These are phyloP conservation scores for Onygenales sp. DNA, from an alignment of 2,329 filamentous ascomycete genomes.

Conservation along the genomic window DNA sequence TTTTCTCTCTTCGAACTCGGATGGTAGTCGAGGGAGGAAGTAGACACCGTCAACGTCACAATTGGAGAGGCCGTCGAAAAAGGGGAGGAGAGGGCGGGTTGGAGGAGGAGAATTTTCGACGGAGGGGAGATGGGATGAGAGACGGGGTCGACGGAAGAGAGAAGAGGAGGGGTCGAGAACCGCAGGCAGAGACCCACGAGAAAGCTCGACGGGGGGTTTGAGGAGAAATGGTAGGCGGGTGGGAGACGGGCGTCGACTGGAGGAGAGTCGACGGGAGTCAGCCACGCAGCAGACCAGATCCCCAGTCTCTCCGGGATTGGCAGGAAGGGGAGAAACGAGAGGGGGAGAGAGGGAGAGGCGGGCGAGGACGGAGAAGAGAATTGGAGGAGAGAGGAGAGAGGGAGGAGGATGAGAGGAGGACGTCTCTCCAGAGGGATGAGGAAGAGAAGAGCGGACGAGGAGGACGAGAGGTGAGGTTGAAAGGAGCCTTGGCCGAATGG, in stretches of 20 bases:
- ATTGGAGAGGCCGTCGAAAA: constrained; percentile 6
- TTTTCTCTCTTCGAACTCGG: constrained; percentile 1
- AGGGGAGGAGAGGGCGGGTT: constrained; percentile 8
- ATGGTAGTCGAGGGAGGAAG: not conserved
- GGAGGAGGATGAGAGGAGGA: constrained; percentile 20
- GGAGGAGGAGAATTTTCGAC: not conserved
- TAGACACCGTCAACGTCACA: not conserved
- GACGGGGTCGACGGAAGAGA: not conserved
- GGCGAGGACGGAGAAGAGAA: constrained; percentile 13
- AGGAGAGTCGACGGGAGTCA: constrained; percentile 12
- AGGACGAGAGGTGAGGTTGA: constrained; percentile 13
- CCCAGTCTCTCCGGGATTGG: constrained; percentile 32
- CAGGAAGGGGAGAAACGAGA: constrained; percentile 12
- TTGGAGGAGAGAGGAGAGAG: constrained; percentile 15
- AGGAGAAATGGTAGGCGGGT: constrained; percentile 24
- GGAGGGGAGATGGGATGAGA: constrained; percentile 3
- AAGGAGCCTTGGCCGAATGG: not conserved
- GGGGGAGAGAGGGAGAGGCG: constrained; percentile 18
- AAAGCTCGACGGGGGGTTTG: constrained; percentile 2
- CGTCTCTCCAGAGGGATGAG: constrained; percentile 17
- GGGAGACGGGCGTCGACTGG: constrained; percentile 19
- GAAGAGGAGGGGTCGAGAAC: not conserved
- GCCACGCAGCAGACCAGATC: constrained; percentile 23
- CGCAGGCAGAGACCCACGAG: not conserved
- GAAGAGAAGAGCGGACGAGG: constrained; percentile 23